Base-by-base conservation (phyloP, 768 basidiomycete species). In the Lanmaoa pseudosensibilis region DNA sequence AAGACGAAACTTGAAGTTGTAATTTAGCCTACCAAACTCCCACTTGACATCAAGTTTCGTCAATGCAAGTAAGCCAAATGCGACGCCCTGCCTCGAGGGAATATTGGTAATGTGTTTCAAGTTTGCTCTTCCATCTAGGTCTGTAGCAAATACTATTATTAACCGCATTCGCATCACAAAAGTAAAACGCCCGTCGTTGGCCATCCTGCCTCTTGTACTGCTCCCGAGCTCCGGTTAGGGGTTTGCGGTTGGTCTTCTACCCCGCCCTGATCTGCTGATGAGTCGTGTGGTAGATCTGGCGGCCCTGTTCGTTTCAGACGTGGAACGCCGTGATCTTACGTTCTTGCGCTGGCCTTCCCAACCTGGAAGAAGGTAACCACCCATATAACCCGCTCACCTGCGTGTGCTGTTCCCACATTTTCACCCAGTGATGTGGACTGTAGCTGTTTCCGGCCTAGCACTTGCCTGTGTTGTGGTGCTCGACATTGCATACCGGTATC, bases 401-500 rank as follows among this genome's bases (percentile, higher is more conserved):
- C 16, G 2, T 21, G 49, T 36, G 2, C 0, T 27, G 12, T 43
- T 36, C 18, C 23, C 40, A 12, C 27, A 40, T 19, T 30, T 44
- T 32, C 46, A 41, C 36, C 7, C 48, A 11, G 7, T 15, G 18
- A 64, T 67, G 61, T 47, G 25, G 55, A 33, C 53, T 8, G 4
- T 52, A 46, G n/a, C 30, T 15, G 46, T 44, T 13, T 63, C 19
- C 11, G 16, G 54, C 12, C 10, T 66, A 9, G 25, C 39, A 6
- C 32, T 65, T 15, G 40, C 45, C 13, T 56, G 32, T 41, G 27
- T 64, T 12, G 54, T 61, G 19, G 55, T 25, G 8, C 44, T 67
- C 25, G 53, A 54, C 23, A 43, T 64, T 27, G 34, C 43, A 37
- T 53, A 38, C 13, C 46, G 55, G 32, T 54, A 54, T 55, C 19